phyloP scores from a whole-genome alignment of 805 yeast genomes.

The Cephaloascus fragrans region DNA sequence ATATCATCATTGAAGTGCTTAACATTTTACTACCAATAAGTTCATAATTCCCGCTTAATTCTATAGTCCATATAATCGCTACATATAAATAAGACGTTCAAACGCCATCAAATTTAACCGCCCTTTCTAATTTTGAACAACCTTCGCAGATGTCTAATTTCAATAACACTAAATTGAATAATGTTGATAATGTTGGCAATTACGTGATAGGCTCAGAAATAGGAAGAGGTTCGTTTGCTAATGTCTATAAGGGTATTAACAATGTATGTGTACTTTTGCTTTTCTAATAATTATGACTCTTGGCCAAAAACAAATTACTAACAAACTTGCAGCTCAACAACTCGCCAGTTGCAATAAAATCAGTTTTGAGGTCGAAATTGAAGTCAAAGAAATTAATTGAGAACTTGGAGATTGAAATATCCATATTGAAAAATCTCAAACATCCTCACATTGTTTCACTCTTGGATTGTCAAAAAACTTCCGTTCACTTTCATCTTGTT shows the following conservation, averaged over 20 bases:
- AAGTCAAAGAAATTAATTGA: constrained; percentile 81
- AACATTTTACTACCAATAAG: too few species aligned
- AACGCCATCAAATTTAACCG: background rate
- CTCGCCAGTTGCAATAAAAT: constrained; percentile 76
- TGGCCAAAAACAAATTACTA: background rate
- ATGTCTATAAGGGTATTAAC: constrained; percentile 78
- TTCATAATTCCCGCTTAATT: too few species aligned
- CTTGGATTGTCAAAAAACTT: constrained; percentile 72
- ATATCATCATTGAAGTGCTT: too few species aligned
- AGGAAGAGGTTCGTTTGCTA: constrained; percentile 94
- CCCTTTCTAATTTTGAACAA: background rate
- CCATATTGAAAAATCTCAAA: constrained; percentile 75
- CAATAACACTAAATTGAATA: background rate
- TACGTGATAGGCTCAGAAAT: constrained; percentile 71
- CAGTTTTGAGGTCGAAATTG: constrained; percentile 73
- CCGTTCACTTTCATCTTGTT: constrained; percentile 71
- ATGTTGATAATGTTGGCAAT: constrained; percentile 22
- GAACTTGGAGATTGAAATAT: constrained; percentile 86
- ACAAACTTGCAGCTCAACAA: constrained; percentile 19
- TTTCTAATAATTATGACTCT: background rate
- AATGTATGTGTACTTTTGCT: constrained; percentile 11
- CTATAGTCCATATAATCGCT: too few species aligned
- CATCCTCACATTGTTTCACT: constrained; percentile 91
- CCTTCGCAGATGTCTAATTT: background rate
- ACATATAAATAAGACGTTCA: too few species aligned